Evolutionary conservation across 495 filamentous ascomycete genomes (phyloP).

Genomic region (Gamarada debralockiae): DNA sequence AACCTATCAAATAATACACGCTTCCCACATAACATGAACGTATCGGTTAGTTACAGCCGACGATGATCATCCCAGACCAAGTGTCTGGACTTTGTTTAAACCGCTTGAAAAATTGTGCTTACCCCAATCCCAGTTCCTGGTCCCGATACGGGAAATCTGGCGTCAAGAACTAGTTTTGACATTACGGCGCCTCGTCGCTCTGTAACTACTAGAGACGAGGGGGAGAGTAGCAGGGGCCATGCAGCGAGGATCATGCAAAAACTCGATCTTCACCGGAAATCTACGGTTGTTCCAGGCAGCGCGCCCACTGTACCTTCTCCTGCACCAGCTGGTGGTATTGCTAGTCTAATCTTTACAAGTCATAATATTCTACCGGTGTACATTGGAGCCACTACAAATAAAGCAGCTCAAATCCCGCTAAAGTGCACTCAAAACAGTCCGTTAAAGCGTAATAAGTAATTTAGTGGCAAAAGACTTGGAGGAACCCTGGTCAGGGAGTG

Average conservation of each 20-base stretch:
- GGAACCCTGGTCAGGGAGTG: not conserved
- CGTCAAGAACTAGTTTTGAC: constrained; percentile 69
- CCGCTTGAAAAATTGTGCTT: no score
- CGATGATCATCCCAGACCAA: no score
- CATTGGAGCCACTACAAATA: constrained; percentile 28
- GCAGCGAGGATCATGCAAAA: constrained; percentile 87
- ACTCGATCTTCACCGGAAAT: constrained; percentile 82
- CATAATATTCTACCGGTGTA: constrained; percentile 69
- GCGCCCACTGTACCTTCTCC: constrained; percentile 3
- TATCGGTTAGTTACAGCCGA: no score
- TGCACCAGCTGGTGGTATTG: constrained; percentile 62
- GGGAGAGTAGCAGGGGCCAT: constrained; percentile 67
- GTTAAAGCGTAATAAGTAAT: not conserved
- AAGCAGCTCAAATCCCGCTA: no score
- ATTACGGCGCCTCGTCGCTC: constrained; percentile 47
- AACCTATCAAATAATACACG: no score
- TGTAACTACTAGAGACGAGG: constrained; percentile 51
- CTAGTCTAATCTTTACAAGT: constrained; percentile 81
- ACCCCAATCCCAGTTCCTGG: constrained; percentile 68
- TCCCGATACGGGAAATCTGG: constrained; percentile 44
- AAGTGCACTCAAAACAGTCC: not conserved
- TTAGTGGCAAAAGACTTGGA: not conserved
- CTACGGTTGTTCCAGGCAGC: constrained; percentile 38
- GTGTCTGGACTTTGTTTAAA: no score
- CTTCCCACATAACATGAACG: no score